Evolutionary conservation across 306 rosid genomes (phyloP).

Genomic region (Crataegus laevigata): DNA sequence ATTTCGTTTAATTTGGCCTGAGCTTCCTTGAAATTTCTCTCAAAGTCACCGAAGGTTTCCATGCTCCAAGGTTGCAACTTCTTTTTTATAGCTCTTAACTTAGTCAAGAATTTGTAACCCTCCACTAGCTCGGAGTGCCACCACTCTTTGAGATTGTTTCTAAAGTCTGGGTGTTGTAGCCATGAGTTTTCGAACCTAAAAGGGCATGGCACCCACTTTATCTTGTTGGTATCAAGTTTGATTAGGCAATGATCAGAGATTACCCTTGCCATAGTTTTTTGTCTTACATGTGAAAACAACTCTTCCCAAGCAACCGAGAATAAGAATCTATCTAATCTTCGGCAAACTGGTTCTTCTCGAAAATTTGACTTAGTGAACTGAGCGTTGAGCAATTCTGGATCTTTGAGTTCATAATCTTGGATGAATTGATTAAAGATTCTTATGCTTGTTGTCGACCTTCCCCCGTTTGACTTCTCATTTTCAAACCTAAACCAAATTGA

Average conservation of each 20-base stretch:
- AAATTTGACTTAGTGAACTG: neutral
- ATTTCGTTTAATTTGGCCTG: neutral
- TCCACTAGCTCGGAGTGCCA: neutral
- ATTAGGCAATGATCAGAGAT: neutral
- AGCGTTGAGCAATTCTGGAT: neutral
- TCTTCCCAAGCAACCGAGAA: neutral
- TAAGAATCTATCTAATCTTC: neutral
- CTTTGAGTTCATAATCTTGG: neutral
- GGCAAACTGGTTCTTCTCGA: no score
- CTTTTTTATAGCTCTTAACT: neutral
- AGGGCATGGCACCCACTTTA: neutral
- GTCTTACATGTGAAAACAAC: neutral
- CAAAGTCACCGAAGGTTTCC: neutral
- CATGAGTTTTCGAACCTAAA: neutral
- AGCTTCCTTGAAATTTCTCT: neutral
- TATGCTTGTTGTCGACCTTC: neutral
- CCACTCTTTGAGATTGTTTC: no score
- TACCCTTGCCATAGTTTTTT: neutral
- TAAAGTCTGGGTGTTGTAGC: neutral
- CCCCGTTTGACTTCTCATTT: neutral
- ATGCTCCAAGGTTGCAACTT: neutral
- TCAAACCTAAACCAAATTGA: no score
- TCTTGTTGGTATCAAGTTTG: neutral
- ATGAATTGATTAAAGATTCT: neutral
- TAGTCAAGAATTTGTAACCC: neutral